Evolutionary conservation across 2,329 filamentous ascomycete species (phyloP).

Genomic region (Trichophyton simii): DNA sequence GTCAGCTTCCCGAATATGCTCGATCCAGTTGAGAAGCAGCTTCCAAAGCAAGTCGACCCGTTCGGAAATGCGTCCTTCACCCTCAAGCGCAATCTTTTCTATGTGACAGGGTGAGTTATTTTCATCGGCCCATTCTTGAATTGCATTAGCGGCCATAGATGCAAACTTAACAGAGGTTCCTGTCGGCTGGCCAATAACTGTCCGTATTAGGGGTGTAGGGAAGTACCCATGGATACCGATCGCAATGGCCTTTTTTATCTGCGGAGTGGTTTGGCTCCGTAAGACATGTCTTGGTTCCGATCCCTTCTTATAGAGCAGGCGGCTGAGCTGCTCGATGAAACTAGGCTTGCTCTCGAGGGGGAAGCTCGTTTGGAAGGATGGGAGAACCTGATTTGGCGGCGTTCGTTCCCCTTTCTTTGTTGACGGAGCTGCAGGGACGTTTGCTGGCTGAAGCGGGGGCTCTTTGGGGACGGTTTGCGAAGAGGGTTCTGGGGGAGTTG

Average conservation of each 20-base stretch:
- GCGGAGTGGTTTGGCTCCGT: constrained; percentile 54
- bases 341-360: constrained; percentile 42
- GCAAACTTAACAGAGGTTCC: constrained; percentile 92
- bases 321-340: constrained; percentile 46
- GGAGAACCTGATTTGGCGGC: constrained; percentile 37
- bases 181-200: constrained; percentile 84
- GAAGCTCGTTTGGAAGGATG: constrained; percentile 37
- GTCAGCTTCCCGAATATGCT: constrained; percentile 75
- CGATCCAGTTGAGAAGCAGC: constrained; percentile 85
- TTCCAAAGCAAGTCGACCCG: constrained; percentile 90
- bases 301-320: constrained; percentile 42
- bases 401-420: constrained; percentile 8
- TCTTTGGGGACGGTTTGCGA: background rate
- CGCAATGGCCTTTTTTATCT: constrained; percentile 72
- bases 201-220: constrained; percentile 73
- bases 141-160: constrained; percentile 70
- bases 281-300: constrained; percentile 57
- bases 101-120: constrained; percentile 68
- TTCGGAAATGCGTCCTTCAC: constrained; percentile 82
- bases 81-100: constrained; percentile 87
- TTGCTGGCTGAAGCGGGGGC: constrained; percentile 10
- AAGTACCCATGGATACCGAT: constrained; percentile 95
- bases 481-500: background rate
- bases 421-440: constrained; percentile 12
- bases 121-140: constrained; percentile 66